These are phyloP conservation scores for Fistulifera pelliculosa DNA, from an alignment of 108 stramenopile species.

Conservation along the genomic window DNA sequence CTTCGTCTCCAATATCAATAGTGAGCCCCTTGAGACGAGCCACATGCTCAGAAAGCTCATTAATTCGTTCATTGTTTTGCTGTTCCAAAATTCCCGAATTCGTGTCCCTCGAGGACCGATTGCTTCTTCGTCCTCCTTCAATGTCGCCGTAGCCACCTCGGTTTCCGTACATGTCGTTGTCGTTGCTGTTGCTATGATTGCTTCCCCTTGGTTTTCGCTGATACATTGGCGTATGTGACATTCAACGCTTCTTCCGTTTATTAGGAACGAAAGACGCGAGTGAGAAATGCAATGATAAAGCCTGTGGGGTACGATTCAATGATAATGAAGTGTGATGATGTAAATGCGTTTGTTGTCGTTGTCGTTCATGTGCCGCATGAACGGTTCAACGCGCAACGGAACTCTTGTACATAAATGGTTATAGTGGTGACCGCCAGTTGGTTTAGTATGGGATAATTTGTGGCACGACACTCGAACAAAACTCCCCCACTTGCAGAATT, in stretches of 20 bases:
- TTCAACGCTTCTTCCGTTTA: not conserved
- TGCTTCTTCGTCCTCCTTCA: slow-evolving; percentile 51
- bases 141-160: slow-evolving; percentile 43
- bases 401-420: no score
- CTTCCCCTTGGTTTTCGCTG: not conserved
- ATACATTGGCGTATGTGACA: not conserved
- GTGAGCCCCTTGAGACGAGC: slow-evolving; percentile 80
- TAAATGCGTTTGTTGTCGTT: no score
- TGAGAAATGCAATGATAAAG: not conserved
- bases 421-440: no score
- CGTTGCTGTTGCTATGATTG: slow-evolving; percentile 6
- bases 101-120: slow-evolving; percentile 32
- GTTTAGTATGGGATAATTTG: no score
- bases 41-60: slow-evolving; percentile 76
- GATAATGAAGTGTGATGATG: no score
- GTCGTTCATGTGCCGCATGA: no score
- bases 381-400: no score
- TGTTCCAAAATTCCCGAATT: slow-evolving; percentile 76
- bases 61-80: slow-evolving; percentile 81
- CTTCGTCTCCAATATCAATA: slow-evolving; percentile 83
- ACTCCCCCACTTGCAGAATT: no score
- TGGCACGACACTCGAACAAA: no score
- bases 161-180: slow-evolving; percentile 11
- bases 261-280: no score
- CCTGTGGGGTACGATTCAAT: no score